Percentiles rank a stretch among this genome's conserved stretches.
Evolutionary conservation across 805 yeast genomes (phyloP).

Genomic region (Ogataea pini): DNA sequence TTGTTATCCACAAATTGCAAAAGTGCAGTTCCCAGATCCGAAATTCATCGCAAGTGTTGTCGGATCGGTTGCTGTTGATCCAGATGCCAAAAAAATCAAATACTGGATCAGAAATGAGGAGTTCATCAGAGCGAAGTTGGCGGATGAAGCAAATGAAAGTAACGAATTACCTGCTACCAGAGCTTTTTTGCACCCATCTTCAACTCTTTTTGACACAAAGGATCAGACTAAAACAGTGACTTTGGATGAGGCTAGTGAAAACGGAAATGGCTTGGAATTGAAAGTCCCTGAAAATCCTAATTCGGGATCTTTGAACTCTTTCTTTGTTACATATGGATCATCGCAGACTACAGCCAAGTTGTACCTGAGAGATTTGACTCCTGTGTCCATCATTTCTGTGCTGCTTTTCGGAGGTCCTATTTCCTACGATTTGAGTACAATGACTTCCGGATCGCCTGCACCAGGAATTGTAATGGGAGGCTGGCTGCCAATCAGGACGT

Average conservation of each 20-base stretch:
- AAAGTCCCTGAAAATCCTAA: conserved; percentile 7
- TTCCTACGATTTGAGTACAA: conserved; percentile 51
- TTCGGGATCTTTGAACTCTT: conserved; percentile 41
- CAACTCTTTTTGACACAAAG: conserved; percentile 57
- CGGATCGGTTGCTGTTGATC: conserved; percentile 86
- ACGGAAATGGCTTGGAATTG: conserved; percentile 1
- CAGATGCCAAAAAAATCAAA: conserved; percentile 72
- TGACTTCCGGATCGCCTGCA: conserved; percentile 48
- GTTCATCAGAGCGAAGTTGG: conserved; percentile 35
- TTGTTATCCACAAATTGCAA: conserved; percentile 78
- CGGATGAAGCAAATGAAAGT: conserved; percentile 14
- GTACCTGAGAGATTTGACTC: conserved; percentile 76
- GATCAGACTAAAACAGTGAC: conserved; percentile 25
- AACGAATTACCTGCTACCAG: conserved; percentile 57
- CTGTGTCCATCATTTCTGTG: conserved; percentile 69
- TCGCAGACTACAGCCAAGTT: conserved; percentile 64
- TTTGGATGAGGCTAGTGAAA: background rate
- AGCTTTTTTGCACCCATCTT: conserved; percentile 86
- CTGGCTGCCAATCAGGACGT: conserved; percentile 90
- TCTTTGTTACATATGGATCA: conserved; percentile 63
- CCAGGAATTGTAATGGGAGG: conserved; percentile 84
- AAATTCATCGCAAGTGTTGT: conserved; percentile 66
- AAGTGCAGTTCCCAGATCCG: conserved; percentile 80
- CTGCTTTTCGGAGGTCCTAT: conserved; percentile 81
- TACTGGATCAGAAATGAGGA: conserved; percentile 72